Evolutionary conservation across 2,329 filamentous ascomycete species (phyloP).

Genomic region (Aspergillus uvarum): DNA sequence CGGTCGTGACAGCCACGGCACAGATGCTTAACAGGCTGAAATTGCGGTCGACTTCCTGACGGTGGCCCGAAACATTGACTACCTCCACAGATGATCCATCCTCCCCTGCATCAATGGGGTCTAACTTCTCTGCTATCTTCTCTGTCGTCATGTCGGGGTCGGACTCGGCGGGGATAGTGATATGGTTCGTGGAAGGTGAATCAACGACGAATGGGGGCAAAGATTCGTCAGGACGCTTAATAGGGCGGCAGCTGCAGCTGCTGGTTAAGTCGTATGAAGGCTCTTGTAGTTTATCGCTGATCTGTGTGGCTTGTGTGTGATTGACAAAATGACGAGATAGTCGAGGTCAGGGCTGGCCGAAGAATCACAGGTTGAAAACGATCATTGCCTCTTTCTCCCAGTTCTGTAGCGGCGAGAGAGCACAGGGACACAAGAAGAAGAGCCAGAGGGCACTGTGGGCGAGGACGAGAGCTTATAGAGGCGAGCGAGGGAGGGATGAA

Average conservation of each 20-base stretch:
- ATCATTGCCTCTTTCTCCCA: not conserved
- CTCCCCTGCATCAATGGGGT: constrained; percentile 26
- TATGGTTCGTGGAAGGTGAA: not conserved
- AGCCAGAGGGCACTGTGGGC: not conserved
- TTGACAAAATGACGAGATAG: too few species aligned
- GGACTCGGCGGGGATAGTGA: not conserved
- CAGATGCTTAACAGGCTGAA: constrained; percentile 61
- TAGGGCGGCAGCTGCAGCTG: too few species aligned
- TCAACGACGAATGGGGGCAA: not conserved
- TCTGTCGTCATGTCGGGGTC: constrained; percentile 17
- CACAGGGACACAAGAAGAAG: constrained; percentile 6
- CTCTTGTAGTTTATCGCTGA: too few species aligned
- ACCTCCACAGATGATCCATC: constrained; percentile 38
- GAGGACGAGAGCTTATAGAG: constrained; percentile 14
- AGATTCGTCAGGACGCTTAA: too few species aligned
- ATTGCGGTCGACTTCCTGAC: constrained; percentile 63
- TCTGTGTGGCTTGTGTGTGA: too few species aligned
- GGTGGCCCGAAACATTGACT: constrained; percentile 65
- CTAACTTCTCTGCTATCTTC: constrained; percentile 24
- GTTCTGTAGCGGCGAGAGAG: not conserved
- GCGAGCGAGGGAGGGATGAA: not conserved
- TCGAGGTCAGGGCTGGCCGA: too few species aligned
- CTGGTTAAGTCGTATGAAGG: too few species aligned
- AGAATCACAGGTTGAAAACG: not conserved
- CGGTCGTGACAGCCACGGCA: constrained; percentile 61